These are phyloP conservation scores for Eudorina sp. DNA, from an alignment of 139 green algal species.

Conservation along the genomic window DNA sequence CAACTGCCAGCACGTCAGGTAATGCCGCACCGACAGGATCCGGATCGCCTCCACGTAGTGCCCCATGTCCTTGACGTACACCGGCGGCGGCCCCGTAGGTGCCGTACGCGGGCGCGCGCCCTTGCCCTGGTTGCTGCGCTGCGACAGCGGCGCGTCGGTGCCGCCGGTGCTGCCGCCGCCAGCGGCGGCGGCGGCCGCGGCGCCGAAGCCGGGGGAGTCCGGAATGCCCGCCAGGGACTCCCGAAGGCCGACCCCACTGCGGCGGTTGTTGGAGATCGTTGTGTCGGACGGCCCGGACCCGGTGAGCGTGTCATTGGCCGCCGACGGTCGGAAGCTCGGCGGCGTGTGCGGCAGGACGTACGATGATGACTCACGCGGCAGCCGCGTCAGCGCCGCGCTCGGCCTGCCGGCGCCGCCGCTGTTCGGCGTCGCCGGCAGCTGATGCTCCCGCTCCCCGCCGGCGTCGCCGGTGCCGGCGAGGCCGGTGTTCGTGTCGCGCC, in stretches of 20 bases:
- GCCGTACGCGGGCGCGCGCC: background rate
- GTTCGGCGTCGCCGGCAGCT: background rate
- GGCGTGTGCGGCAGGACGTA: background rate
- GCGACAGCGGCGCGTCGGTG: background rate
- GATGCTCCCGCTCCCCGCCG: background rate
- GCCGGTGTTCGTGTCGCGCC: background rate
- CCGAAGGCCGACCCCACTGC: background rate
- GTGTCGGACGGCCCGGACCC: too few species aligned
- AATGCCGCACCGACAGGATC: conserved; percentile 61
- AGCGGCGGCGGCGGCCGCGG: background rate
- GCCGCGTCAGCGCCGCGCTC: background rate
- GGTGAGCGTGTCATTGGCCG: too few species aligned
- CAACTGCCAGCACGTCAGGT: conserved; percentile 60
- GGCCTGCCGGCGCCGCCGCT: background rate
- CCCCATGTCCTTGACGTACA: conserved; percentile 50
- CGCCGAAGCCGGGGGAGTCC: background rate
- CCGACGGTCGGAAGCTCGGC: too few species aligned
- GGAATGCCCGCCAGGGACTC: background rate
- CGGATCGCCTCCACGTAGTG: conserved; percentile 57
- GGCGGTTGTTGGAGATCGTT: too few species aligned
- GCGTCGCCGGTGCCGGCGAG: background rate
- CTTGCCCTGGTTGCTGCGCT: background rate
- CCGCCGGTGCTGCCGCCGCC: background rate
- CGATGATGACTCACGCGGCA: background rate
- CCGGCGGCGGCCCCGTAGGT: background rate